These are phyloP conservation scores for Emmonsiellopsis sp. DNA, from an alignment of 2,329 filamentous ascomycete genomes.

Conservation along the genomic window DNA sequence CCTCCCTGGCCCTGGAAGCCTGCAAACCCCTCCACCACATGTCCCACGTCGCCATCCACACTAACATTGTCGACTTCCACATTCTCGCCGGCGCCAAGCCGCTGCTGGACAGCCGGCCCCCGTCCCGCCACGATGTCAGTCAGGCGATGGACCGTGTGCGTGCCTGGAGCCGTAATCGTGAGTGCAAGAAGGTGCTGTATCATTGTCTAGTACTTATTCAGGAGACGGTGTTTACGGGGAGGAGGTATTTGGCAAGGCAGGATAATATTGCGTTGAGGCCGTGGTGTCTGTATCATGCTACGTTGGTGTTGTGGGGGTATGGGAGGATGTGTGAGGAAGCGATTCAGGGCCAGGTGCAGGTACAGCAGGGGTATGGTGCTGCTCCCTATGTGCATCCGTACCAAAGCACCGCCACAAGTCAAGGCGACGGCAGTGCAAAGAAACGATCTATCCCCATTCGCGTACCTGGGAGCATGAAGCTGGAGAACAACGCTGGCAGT, in stretches of 20 bases:
- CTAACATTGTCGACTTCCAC: constrained; percentile 21
- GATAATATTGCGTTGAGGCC: constrained; percentile 19
- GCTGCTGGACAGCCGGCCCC: constrained; percentile 12
- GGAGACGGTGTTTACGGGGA: constrained; percentile 18
- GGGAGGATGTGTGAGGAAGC: constrained; percentile 3
- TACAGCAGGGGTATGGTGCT: background rate
- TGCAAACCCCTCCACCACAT: constrained; percentile 17
- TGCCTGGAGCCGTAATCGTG: constrained; percentile 15
- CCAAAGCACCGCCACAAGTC: too few relatives aligned
- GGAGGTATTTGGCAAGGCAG: constrained; percentile 13
- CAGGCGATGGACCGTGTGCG: constrained; percentile 14
- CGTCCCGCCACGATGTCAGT: constrained; percentile 13
- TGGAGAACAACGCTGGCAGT: background rate
- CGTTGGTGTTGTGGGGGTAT: constrained; percentile 19
- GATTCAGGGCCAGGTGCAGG: constrained; percentile 10
- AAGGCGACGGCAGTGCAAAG: too few relatives aligned
- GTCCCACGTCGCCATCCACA: constrained; percentile 19
- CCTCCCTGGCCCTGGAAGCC: constrained; percentile 18
- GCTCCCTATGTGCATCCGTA: too few relatives aligned
- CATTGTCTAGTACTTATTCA: constrained; percentile 19
- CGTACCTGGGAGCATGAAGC: background rate
- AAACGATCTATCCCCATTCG: too few relatives aligned
- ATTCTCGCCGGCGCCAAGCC: constrained; percentile 19
- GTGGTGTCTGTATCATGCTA: constrained; percentile 19
- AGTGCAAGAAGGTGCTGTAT: constrained; percentile 16